Percentiles rank a stretch among this genome's conserved stretches.
Conservation (phyloP, 352 stramenopile species). For the Phytophthora citrophthora region DNA sequence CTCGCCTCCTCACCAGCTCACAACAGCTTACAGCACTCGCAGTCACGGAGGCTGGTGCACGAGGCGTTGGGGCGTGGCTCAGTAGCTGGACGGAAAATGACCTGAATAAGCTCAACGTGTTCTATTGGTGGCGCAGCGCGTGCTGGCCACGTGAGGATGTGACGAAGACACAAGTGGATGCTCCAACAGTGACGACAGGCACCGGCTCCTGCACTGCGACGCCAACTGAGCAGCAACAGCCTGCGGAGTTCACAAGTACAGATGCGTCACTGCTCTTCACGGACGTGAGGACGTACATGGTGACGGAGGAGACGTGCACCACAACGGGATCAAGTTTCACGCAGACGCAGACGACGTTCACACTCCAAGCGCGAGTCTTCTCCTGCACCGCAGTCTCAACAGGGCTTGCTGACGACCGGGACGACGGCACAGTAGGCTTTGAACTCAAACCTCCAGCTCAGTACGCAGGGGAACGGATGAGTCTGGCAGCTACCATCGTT, state of each 20-base stretch:
- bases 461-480: conserved; percentile 28
- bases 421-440: conserved; percentile 51
- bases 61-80: conserved; percentile 49
- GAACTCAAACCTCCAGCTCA: conserved; percentile 43
- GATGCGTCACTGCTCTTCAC: conserved; percentile 51
- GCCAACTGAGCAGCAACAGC: conserved; percentile 39
- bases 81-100: conserved; percentile 36
- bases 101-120: conserved; percentile 50
- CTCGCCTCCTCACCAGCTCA: conserved; percentile 21
- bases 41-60: conserved; percentile 24
- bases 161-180: conserved; percentile 15
- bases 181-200: conserved; percentile 13
- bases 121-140: conserved; percentile 62
- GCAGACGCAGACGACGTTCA: conserved; percentile 34
- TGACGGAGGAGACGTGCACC: conserved; percentile 43
- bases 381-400: conserved; percentile 58
- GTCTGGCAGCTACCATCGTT: conserved; percentile 38
- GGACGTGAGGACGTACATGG: conserved; percentile 39
- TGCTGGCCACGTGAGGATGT: conserved; percentile 47
- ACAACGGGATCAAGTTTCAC: conserved; percentile 35
- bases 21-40: conserved; percentile 19
- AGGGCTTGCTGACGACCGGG: conserved; percentile 49
- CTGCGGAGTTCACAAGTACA: conserved; percentile 20
- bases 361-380: conserved; percentile 37
- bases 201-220: conserved; percentile 25